These are phyloP conservation scores for Kappamyces sp. DNA, from an alignment of 192 early-diverging fungal genomes.

Conservation along the genomic window DNA sequence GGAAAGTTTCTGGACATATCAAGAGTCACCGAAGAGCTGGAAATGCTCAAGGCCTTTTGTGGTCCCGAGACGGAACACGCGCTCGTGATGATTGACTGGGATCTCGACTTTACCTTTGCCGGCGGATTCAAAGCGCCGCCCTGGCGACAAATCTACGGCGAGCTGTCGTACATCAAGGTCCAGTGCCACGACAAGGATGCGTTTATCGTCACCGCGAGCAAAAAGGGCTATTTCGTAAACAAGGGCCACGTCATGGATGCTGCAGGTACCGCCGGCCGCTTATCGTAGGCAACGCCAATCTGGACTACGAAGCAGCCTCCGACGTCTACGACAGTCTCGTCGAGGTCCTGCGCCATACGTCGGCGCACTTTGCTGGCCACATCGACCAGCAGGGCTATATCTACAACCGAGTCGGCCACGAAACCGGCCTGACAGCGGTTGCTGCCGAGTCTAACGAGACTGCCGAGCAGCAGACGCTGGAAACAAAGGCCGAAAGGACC, in stretches of 20 bases:
- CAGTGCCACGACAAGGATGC: constrained; percentile 38
- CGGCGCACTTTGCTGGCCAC: constrained; percentile 33
- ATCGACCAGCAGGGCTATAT: constrained; percentile 55
- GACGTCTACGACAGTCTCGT: constrained; percentile 37
- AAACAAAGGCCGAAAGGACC: constrained; percentile 2
- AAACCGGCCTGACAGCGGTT: neutral
- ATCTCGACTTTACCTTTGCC: constrained; percentile 57
- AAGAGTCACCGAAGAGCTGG: constrained; percentile 42
- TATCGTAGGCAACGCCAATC: constrained; percentile 34
- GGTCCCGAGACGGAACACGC: constrained; percentile 32
- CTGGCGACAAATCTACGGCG: constrained; percentile 57
- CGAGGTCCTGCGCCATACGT: constrained; percentile 35
- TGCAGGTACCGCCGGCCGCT: constrained; percentile 28
- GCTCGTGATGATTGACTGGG: constrained; percentile 49
- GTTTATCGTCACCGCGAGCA: constrained; percentile 48
- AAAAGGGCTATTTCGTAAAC: constrained; percentile 55
- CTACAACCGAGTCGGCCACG: constrained; percentile 19
- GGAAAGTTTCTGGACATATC: constrained; percentile 37
- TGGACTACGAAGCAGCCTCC: constrained; percentile 53
- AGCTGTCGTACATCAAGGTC: constrained; percentile 49
- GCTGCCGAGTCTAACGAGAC: neutral
- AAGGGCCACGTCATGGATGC: constrained; percentile 49
- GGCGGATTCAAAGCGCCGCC: constrained; percentile 56
- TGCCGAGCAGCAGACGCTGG: constrained; percentile 15
- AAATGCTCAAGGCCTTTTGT: constrained; percentile 48